These are phyloP conservation scores for Aspergillus fumigatus DNA, from an alignment of 2,329 filamentous ascomycete genomes.

Conservation along the genomic window DNA sequence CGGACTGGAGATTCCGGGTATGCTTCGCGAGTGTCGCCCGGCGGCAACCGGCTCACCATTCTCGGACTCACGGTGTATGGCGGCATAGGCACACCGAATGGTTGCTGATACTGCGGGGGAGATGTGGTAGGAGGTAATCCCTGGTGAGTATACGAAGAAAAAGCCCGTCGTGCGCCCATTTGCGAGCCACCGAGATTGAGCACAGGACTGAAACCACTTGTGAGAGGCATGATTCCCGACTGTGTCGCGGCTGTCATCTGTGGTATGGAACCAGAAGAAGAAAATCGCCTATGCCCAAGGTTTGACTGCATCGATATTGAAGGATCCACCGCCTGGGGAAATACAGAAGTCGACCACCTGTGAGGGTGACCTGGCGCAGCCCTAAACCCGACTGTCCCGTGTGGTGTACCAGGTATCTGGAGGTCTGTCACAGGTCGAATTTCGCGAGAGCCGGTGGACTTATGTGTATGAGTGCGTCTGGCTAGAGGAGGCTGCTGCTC, in stretches of 20 bases:
- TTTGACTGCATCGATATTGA: constrained; percentile 20
- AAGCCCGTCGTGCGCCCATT: constrained; percentile 21
- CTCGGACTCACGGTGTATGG: constrained; percentile 25
- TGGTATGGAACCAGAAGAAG: constrained; percentile 29
- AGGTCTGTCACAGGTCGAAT: constrained; percentile 36
- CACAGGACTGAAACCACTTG: constrained; percentile 24
- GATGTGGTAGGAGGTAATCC: constrained; percentile 27
- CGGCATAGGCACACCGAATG: constrained; percentile 20
- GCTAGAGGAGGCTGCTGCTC: constrained; percentile 21
- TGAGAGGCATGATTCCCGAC: constrained; percentile 21
- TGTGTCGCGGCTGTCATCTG: constrained; percentile 22
- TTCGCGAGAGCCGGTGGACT: constrained; percentile 35
- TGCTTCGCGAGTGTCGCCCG: constrained; percentile 23
- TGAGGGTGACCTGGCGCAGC: constrained; percentile 22
- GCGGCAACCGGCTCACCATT: constrained; percentile 21
- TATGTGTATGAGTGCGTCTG: constrained; percentile 26
- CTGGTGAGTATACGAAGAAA: constrained; percentile 25
- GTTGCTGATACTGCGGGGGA: constrained; percentile 30
- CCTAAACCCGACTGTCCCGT: constrained; percentile 16
- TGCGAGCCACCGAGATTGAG: constrained; percentile 17
- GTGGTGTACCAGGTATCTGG: constrained; percentile 22
- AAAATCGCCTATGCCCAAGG: constrained; percentile 28
- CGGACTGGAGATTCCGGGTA: constrained; percentile 32
- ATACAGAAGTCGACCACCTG: constrained; percentile 30
- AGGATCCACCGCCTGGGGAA: constrained; percentile 25